phyloP scores from a whole-genome alignment of 192 early-diverging fungal genomes.

The Phycomyces nitens region DNA sequence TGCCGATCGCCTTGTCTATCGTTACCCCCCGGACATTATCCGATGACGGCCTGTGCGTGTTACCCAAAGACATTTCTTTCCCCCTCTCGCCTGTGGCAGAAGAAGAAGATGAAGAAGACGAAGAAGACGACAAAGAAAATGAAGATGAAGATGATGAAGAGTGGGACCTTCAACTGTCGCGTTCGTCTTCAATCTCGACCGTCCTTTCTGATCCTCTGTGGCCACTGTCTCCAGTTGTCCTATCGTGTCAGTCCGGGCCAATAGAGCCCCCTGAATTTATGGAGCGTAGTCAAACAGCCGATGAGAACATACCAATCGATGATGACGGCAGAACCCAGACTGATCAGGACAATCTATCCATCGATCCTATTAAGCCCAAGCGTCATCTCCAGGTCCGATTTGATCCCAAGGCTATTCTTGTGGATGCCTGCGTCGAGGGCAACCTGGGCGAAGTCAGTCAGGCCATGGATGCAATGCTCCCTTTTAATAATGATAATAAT shows the following conservation, averaged over 20 bases:
- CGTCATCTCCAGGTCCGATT: slow-evolving; percentile 4
- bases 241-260: not conserved
- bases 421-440: slow-evolving; percentile 13
- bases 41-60: too few species aligned
- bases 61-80: too few species aligned
- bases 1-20: too few species aligned
- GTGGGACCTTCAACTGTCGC: slow-evolving; percentile 1
- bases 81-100: too few species aligned
- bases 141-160: too few species aligned
- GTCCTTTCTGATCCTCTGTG: not conserved
- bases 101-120: not conserved
- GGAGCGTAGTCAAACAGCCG: not conserved
- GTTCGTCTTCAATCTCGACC: slow-evolving; percentile 8
- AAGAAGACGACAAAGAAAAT: not conserved
- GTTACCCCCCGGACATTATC: too few species aligned
- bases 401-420: slow-evolving; percentile 11
- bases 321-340: not conserved
- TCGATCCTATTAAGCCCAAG: not conserved
- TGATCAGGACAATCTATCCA: too few species aligned
- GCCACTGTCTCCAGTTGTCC: not conserved
- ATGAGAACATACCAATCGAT: not conserved
- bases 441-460: not conserved
- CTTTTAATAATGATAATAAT: not conserved
- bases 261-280: not conserved
- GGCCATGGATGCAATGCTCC: not conserved